Conservation (phyloP, 2,329 filamentous ascomycete genomes). For the Exophiala phaeomuriformis region DNA sequence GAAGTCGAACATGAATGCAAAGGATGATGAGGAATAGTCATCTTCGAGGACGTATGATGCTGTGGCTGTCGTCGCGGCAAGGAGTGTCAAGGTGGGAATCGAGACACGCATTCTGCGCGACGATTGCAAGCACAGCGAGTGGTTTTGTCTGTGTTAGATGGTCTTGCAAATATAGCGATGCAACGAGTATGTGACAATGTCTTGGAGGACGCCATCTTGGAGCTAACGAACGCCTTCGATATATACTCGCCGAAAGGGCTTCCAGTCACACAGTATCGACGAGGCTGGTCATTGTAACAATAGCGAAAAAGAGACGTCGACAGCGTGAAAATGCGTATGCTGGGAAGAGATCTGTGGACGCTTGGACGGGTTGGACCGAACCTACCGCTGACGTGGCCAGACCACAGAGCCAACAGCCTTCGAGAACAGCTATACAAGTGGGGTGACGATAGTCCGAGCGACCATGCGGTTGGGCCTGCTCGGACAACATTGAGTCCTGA, state of each 20-base stretch:
- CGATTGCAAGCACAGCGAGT: background rate
- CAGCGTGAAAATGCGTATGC: slow-evolving; percentile 8
- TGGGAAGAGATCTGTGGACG: slow-evolving; percentile 10
- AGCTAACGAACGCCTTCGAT: slow-evolving; percentile 1
- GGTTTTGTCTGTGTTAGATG: background rate
- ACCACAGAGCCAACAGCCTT: slow-evolving; percentile 5
- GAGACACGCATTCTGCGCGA: slow-evolving; percentile 14
- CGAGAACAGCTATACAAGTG: slow-evolving; percentile 15
- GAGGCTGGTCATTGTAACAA: slow-evolving; percentile 14
- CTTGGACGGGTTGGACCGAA: slow-evolving; percentile 3
- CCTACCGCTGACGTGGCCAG: background rate
- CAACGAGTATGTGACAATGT: slow-evolving; percentile 1
- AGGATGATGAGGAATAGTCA: slow-evolving; percentile 42
- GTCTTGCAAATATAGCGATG: background rate
- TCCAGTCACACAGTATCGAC: background rate
- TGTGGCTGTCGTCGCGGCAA: slow-evolving; percentile 14
- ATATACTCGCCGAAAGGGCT: slow-evolving; percentile 10
- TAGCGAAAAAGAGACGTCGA: background rate
- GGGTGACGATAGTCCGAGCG: slow-evolving; percentile 5
- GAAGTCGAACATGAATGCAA: slow-evolving; percentile 49
- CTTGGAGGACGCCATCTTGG: slow-evolving; percentile 8
- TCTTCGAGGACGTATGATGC: slow-evolving; percentile 41
- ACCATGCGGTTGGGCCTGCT: slow-evolving; percentile 13
- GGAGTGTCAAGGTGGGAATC: slow-evolving; percentile 10
- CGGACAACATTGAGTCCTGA: slow-evolving; percentile 27